Conservation (phyloP, 1,284 basidiomycete species). For the Ustanciosporium gigantosporum region DNA sequence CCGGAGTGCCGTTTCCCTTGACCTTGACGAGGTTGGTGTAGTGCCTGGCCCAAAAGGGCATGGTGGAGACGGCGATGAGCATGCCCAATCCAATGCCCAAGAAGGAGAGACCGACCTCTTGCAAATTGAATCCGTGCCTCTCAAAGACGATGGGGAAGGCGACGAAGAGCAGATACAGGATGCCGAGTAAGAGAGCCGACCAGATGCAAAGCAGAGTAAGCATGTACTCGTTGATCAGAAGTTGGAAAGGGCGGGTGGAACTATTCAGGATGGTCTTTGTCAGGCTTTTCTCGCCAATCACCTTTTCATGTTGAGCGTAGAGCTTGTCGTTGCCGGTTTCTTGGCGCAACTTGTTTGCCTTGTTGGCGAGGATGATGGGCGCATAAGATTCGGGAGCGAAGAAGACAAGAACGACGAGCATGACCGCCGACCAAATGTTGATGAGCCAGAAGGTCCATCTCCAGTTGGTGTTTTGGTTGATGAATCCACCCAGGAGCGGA, state of each 20-base stretch:
- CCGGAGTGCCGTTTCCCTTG: conserved; percentile 63
- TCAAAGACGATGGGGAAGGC: conserved; percentile 44
- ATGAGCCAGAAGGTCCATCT: conserved; percentile 58
- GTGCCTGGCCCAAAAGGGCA: conserved; percentile 63
- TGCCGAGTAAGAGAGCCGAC: conserved; percentile 27
- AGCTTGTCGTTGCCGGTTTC: conserved; percentile 52
- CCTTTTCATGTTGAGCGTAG: conserved; percentile 17
- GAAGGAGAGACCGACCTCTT: conserved; percentile 37
- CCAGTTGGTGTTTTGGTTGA: conserved; percentile 57
- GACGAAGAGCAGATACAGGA: conserved; percentile 47
- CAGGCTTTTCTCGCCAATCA: conserved; percentile 17
- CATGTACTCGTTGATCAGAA: conserved; percentile 20
- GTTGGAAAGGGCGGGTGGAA: conserved; percentile 17
- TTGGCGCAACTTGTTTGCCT: conserved; percentile 53
- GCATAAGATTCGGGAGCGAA: conserved; percentile 60
- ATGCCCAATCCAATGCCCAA: conserved; percentile 43
- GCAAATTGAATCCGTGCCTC: conserved; percentile 39
- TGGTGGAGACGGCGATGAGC: conserved; percentile 31
- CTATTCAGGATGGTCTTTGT: conserved; percentile 12
- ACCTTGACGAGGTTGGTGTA: conserved; percentile 66
- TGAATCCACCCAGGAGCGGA: conserved; percentile 47
- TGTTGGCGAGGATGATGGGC: conserved; percentile 49
- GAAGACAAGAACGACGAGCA: conserved; percentile 52
- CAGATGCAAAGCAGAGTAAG: conserved; percentile 28
- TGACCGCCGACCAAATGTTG: conserved; percentile 47